Conservation (phyloP, 106 monocot species). For the Allium fistulosum region DNA sequence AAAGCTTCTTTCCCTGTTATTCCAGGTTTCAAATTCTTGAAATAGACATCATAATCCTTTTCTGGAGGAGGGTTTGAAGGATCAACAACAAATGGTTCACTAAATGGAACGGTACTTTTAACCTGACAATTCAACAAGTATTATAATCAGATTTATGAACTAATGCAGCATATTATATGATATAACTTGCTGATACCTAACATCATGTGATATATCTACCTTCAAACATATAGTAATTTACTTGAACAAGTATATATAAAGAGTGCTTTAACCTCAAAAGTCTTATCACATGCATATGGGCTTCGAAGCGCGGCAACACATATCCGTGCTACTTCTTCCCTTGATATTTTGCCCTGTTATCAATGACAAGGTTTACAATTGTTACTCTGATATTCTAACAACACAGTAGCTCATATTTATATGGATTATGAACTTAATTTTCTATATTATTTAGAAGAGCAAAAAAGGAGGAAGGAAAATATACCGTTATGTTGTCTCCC, state of each 20-base stretch:
- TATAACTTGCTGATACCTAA: background rate
- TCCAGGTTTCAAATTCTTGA: constrained; percentile 59
- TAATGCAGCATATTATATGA: no score
- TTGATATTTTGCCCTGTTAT: constrained; percentile 79
- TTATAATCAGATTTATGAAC: background rate
- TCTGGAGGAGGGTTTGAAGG: constrained; percentile 74
- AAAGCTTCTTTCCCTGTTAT: constrained; percentile 90
- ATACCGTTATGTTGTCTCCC: constrained; percentile 97
- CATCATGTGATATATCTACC: background rate
- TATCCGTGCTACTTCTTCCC: constrained; percentile 89
- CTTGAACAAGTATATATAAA: background rate
- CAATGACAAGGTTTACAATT: constrained; percentile 1
- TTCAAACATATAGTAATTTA: background rate
- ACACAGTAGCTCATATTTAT: background rate
- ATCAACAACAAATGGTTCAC: constrained; percentile 69
- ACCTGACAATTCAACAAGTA: constrained; percentile 29
- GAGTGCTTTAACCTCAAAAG: constrained; percentile 61
- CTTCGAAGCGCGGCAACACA: constrained; percentile 81
- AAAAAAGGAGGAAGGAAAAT: background rate
- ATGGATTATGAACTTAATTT: no score
- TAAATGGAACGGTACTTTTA: constrained; percentile 83
- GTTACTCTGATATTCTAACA: background rate
- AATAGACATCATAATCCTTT: constrained; percentile 73
- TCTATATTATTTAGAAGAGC: no score
- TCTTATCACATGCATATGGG: constrained; percentile 77